Base-by-base conservation (phyloP, 257 asterid species). In the Handroanthus guayacan region DNA sequence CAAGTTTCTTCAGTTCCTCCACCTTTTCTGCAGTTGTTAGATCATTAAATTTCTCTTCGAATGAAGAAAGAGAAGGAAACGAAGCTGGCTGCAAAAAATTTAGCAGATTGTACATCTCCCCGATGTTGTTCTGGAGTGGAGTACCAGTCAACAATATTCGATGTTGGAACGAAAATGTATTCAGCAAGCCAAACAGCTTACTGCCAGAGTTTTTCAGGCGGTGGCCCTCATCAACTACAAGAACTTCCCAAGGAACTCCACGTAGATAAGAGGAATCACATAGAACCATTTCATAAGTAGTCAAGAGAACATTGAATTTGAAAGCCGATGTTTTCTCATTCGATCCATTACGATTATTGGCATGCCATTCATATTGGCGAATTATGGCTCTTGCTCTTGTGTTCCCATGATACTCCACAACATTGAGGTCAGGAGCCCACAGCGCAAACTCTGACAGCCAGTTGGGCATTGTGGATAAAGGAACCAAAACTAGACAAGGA, bases 191-290 rank as follows among this genome's bases (percentile, higher is more conserved):
- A 79, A 95, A 95, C 62, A 95, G 92, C 85, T 93, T 95, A 81
- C 99, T 95, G 67, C 88, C 80, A 6, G 97, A 81, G 81, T 93
- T 93, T 81, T 95, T 95, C 76, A 95, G 83, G 66, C 99, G 98
- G 83, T 95, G 99, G 10, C 99, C 99, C 84, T 95, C 99, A 88
- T 95, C 99, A 84, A 95, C 99, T 81, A 95, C 91, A 86, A 95
- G 98, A 88, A 93, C 98, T 84, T 95, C 99, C 99, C 99, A 95
- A 57, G 98, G 98, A 61, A 95, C 89, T 48, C 89, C 93, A 75
- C 98, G 98, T 58, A 95, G 86, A 85, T 84, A 77, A 37, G 92
- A 84, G 56, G 91, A 85, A 86, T 95, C 99, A 13, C 92, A 89
- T n/a, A 95, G 91, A 81, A 95, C 92, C 98, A 95, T 95, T 79